Percentiles rank a stretch among this genome's conserved stretches.
phyloP scores from a whole-genome alignment of 1,284 basidiomycete species.

The Cryptococcus floricola region DNA sequence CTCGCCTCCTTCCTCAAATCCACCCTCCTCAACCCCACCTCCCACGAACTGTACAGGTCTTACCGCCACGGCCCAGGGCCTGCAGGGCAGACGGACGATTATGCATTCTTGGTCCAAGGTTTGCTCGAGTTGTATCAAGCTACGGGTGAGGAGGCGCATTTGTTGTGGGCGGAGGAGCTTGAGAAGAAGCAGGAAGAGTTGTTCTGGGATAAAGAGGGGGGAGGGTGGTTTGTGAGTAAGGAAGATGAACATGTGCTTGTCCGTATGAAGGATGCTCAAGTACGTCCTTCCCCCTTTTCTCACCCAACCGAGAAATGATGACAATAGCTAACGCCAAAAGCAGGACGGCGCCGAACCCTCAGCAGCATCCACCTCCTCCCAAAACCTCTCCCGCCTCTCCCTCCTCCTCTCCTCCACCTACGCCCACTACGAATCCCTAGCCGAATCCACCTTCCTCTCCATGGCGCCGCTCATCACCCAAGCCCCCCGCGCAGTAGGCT shows the following conservation, averaged over 20 bases:
- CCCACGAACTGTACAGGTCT: constrained; percentile 24
- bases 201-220: constrained; percentile 50
- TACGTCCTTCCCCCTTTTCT: constrained; percentile 1
- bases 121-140: constrained; percentile 51
- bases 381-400: constrained; percentile 50
- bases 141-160: constrained; percentile 45
- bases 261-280: constrained; percentile 51
- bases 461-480: constrained; percentile 12
- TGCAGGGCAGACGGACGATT: constrained; percentile 42
- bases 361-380: constrained; percentile 48
- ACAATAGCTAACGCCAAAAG: background rate
- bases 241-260: constrained; percentile 50
- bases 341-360: constrained; percentile 54
- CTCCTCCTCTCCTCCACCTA: constrained; percentile 37
- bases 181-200: constrained; percentile 51
- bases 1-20: constrained; percentile 27
- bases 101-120: constrained; percentile 39
- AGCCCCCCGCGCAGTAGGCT: constrained; percentile 36
- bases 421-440: constrained; percentile 43
- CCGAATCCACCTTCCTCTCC: constrained; percentile 31
- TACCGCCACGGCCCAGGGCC: constrained; percentile 43
- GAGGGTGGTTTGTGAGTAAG: constrained; percentile 52
- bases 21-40: constrained; percentile 27
- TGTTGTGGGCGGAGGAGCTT: constrained; percentile 46
- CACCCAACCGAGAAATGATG: no score